Base-by-base conservation (phyloP, 371 early-diverging fungal species). In the Paraphysoderma sedebokerense region DNA sequence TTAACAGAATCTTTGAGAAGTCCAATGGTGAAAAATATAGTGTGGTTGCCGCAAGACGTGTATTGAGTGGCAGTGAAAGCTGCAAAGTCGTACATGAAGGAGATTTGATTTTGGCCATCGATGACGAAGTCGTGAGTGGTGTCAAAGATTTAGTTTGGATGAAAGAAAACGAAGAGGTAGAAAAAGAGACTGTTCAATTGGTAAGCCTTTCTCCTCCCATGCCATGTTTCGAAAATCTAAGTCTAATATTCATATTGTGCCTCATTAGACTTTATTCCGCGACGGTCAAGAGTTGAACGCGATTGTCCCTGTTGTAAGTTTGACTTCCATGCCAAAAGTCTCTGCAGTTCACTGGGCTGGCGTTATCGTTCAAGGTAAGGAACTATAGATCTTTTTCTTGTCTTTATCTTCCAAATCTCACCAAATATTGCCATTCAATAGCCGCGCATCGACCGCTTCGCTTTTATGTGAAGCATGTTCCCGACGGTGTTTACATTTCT, bases 311-410 rank as follows among this genome's bases (percentile, higher is more conserved):
- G 17, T 30, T 15, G 26, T 54, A 11, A 17, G 34, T 11, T 38
- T 51, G 13, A 17, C 37, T 5, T 33, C 44, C 12, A 11, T 24
- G 20, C 45, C 52, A 1, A 17, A 28, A 13, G 30, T 53, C 1
- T 29, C 30, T 37, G 20, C 17, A 2, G 52, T 53, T 17, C 46
- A 53, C 15, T 53, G 52, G 52, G 51, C 34, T 11, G 53, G 53
- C 19, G 53, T 40, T 24, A 26, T 44, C 1, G 12, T 53, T 30
- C 53, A 53, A 28, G n/a, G n/a, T n/a, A n/a, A n/a, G n/a, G n/a
- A n/a, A n/a, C n/a, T n/a, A n/a, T n/a, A n/a, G n/a, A n/a, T n/a
- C n/a, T n/a, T n/a, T n/a, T n/a, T n/a, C n/a, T n/a, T n/a, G n/a
- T n/a, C n/a, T n/a, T n/a, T n/a, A n/a, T n/a, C n/a, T n/a, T n/a